Evolutionary conservation across 1,284 basidiomycete species (phyloP), one percentile per base, ranked within the genome.

Genomic region (Mycena citricolor): DNA sequence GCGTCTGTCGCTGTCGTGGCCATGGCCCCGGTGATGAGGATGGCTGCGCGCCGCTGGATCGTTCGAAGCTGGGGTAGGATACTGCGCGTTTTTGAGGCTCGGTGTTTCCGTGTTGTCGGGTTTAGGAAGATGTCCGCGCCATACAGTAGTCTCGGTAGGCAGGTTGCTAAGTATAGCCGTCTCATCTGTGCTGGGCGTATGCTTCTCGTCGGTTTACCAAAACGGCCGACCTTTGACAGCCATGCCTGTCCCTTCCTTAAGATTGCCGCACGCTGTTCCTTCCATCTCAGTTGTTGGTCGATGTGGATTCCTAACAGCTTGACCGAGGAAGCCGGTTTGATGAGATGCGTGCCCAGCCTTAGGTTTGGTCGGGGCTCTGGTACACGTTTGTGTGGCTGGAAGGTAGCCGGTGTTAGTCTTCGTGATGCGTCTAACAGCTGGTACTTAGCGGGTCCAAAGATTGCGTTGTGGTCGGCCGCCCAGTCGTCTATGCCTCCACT

Each of bases 91-190:
- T 37, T 17, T n/a, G 17, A 34, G 24, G 26, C 16, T 30, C 37
- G 2, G 41, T 16, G 25, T 8, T 25, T 23, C 23, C 29, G 37
- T 4, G 34, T 38, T 22, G 32, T 16, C 25, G 43, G 44, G 8
- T 51, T 50, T 43, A 48, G 51, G 44, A 37, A 71, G 1, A 70
- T 38, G 32, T 69, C 66, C 1, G 59, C 61, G 1, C 62, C 67
- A 36, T 71, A 70, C 1, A 64, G 44, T 52, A 69, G 59, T 12
- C 53, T 56, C 0, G 63, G 63, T 7, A 69, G 33, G 0, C 56
- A 62, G 0, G 65, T 54, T 0, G 60, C 39, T 1, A 54, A 39
- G 49, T 68, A 71, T 1, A 68, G 51, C 6, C 49, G 45, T 22
- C 57, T 14, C 30, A 57, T 43, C 12, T 42, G 36, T 6, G 35